Evolutionary conservation across 2,329 filamentous ascomycete species (phyloP).

Genomic region (Emergomyces africanus): DNA sequence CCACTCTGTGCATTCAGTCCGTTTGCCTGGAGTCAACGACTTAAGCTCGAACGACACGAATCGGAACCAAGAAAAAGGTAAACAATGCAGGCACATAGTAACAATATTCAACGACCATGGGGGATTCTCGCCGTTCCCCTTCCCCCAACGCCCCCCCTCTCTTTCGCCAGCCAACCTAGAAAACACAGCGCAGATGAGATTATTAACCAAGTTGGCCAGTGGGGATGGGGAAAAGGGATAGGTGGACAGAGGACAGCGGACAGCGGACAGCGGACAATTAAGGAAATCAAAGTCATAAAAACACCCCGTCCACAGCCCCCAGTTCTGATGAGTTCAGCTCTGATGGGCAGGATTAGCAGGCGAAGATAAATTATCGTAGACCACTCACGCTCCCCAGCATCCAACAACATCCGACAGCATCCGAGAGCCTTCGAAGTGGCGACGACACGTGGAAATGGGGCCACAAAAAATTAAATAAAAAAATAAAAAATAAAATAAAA

Average conservation of each 20-base stretch:
- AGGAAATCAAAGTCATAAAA: neutral
- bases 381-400: neutral
- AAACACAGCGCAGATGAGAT: neutral
- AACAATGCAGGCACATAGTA: neutral
- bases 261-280: neutral
- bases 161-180: too few species aligned
- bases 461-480: neutral
- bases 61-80: neutral
- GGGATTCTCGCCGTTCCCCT: neutral
- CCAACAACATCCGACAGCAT: neutral
- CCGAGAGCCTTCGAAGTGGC: neutral
- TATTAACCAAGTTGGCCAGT: neutral
- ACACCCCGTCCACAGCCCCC: neutral
- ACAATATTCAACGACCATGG: neutral
- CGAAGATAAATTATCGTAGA: neutral
- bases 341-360: neutral
- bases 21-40: neutral
- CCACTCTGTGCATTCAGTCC: neutral
- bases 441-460: slow-evolving; percentile 1
- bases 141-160: too few species aligned
- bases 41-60: neutral
- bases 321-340: neutral
- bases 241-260: too few species aligned
- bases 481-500: too few species aligned
- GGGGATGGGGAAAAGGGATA: too few species aligned